A percentile compares a stretch with the other conserved stretches of the same genome.
These are phyloP conservation scores for Pythium angustatum DNA, from an alignment of 352 stramenopile species.

Conservation along the genomic window DNA sequence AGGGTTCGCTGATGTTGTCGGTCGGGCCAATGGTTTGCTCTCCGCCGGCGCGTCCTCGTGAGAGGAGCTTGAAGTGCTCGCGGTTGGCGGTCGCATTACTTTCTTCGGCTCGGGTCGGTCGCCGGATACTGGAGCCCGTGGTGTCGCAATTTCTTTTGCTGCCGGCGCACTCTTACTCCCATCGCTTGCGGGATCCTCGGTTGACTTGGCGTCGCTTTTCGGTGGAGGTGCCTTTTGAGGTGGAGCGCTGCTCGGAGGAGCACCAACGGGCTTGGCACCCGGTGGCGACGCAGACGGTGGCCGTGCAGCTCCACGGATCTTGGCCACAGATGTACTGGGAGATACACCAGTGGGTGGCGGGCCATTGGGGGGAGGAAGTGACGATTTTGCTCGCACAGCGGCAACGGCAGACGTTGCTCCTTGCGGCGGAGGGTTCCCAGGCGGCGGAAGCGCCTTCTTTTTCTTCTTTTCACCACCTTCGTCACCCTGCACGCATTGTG, in stretches of 20 bases:
- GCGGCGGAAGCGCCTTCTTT: slow-evolving; percentile 71
- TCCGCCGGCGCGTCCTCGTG: not conserved
- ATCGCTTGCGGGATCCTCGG: not conserved
- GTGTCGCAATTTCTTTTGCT: slow-evolving; percentile 23
- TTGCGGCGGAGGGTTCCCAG: slow-evolving; percentile 67
- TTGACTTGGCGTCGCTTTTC: slow-evolving; percentile 30
- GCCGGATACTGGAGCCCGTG: not conserved
- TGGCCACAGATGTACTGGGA: slow-evolving; percentile 66
- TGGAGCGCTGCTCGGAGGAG: slow-evolving; percentile 24
- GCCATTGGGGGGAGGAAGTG: slow-evolving; percentile 59
- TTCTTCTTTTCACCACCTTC: slow-evolving; percentile 41
- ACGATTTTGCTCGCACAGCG: slow-evolving; percentile 66
- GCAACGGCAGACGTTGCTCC: slow-evolving; percentile 53
- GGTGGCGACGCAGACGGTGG: slow-evolving; percentile 32
- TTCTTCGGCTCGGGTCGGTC: slow-evolving; percentile 24
- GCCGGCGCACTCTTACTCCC: not conserved
- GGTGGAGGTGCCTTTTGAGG: slow-evolving; percentile 16
- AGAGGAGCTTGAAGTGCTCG: slow-evolving; percentile 1
- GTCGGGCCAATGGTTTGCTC: slow-evolving; percentile 15
- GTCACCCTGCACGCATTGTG: not conserved
- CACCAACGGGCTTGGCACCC: slow-evolving; percentile 20
- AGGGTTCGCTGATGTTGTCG: slow-evolving; percentile 23
- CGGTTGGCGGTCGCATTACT: slow-evolving; percentile 22
- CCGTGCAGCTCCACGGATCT: slow-evolving; percentile 65
- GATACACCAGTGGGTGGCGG: slow-evolving; percentile 49